A percentile compares a stretch with the other conserved stretches of the same genome.
phyloP scores from a whole-genome alignment of 2,329 filamentous ascomycete species.

The Elsinoe arachidis region DNA sequence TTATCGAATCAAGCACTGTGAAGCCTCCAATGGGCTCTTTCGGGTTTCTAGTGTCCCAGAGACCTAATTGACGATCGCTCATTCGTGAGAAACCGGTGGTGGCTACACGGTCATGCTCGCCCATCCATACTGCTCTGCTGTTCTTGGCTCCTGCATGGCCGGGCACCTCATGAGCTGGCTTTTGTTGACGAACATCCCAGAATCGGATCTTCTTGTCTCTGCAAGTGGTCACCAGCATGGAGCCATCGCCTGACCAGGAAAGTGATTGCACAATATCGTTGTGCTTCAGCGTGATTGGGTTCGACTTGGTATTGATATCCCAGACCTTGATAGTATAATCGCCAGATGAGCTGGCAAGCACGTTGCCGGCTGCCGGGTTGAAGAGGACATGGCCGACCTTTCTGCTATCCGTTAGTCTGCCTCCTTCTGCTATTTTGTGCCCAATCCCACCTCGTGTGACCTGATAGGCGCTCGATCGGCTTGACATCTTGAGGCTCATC shows the following conservation, averaged over 20 bases:
- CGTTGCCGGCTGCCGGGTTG: constrained; percentile 91
- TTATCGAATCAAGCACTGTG: constrained; percentile 84
- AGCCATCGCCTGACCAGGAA: constrained; percentile 88
- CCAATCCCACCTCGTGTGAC: constrained; percentile 68
- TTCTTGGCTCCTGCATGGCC: constrained; percentile 95
- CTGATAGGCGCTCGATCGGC: constrained; percentile 71
- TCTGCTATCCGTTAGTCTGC: constrained; percentile 41
- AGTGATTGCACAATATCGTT: constrained; percentile 89
- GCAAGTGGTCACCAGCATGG: constrained; percentile 81
- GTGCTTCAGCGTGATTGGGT: constrained; percentile 71
- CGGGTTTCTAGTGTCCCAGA: constrained; percentile 84
- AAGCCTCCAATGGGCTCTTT: constrained; percentile 82
- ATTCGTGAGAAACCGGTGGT: constrained; percentile 97
- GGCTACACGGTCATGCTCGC: constrained; percentile 89
- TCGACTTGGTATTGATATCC: constrained; percentile 74
- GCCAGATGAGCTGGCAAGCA: constrained; percentile 89
- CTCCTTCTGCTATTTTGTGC: not conserved
- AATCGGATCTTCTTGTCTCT: constrained; percentile 96
- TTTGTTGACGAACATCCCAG: constrained; percentile 94
- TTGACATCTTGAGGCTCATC: constrained; percentile 76
- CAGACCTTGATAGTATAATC: constrained; percentile 94
- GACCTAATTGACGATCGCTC: constrained; percentile 91
- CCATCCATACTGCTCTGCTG: constrained; percentile 93
- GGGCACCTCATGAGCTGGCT: constrained; percentile 69
- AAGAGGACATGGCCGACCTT: constrained; percentile 98